Base-by-base conservation (phyloP, 257 asterid genomes). In the Capsicum baccatum region DNA sequence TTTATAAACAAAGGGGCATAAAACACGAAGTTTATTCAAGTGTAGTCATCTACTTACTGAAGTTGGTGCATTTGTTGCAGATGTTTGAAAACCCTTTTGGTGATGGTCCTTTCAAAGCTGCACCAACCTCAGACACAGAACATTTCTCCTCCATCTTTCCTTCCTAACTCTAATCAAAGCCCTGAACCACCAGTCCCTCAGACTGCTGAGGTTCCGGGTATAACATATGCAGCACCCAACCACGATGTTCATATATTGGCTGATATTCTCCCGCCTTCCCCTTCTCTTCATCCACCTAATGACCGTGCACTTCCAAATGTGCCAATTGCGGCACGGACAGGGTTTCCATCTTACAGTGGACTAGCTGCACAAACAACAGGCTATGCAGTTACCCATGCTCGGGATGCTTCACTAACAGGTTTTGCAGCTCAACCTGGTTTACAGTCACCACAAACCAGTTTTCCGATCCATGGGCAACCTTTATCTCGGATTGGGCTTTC, bases 61-160 rank as follows among this genome's bases (percentile, higher is more conserved):
- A 50, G 56, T 12, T 83, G 82, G 64, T 84, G 33, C 82, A 67
- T 68, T 83, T 80, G 50, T 26, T 90, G 91, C 93, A 97, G 98
- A 86, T 93, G 66, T 97, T 92, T 87, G 97, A 91, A 80, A 99
- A 97, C 86, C 99, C 98, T 42, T 97, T 97, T 83, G 99, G 99
- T 57, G 98, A 97, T 85, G 97, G 97, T 62, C 97, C 98, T 26
- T 97, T 97, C 88, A 92, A 57, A 91, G 99, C 99, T 55, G 52
- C 90, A 85, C 89, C 95, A 85, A 76, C 97, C 35, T 8, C 91
- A 89, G 80, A 92, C 85, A 8, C 92, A 86, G 79, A 83, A 81
- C 86, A 26, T 64, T 85, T 33, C 89, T 73, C 63, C 93, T 47
- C 17, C 89, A 52, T 74, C 87, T 85, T 88, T 96, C 84, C 89